Conservation (phyloP, 495 filamentous ascomycete genomes). For the Penicillium odoratum region DNA sequence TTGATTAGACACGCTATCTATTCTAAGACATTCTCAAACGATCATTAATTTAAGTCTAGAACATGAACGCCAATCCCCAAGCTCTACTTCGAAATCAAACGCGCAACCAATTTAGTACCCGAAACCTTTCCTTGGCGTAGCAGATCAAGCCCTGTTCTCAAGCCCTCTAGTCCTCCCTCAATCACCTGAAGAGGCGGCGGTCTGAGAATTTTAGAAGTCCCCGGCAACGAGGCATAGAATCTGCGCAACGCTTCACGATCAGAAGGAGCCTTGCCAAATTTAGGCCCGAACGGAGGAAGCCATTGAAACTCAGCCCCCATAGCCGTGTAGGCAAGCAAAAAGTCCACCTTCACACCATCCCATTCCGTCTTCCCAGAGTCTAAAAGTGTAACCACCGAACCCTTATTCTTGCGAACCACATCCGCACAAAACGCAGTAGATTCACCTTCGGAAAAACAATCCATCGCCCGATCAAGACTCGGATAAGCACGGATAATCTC, state of each 20-base stretch:
- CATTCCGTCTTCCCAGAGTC: constrained; percentile 11
- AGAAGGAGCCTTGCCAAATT: constrained; percentile 11
- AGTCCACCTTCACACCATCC: constrained; percentile 12
- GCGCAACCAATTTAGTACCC: constrained; percentile 18
- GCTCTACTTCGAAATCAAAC: neutral
- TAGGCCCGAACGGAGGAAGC: constrained; percentile 24
- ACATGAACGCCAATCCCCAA: neutral
- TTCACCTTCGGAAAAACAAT: constrained; percentile 25
- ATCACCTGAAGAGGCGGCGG: constrained; percentile 14
- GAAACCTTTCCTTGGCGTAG: constrained; percentile 19
- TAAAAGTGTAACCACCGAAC: constrained; percentile 23
- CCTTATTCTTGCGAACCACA: constrained; percentile 9
- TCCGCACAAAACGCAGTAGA: constrained; percentile 24
- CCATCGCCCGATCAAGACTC: constrained; percentile 19
- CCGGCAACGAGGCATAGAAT: constrained; percentile 16
- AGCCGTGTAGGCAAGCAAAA: constrained; percentile 21
- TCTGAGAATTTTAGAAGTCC: constrained; percentile 7
- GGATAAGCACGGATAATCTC: constrained; percentile 15
- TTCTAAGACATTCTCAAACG: neutral
- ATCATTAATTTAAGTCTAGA: neutral
- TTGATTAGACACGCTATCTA: neutral
- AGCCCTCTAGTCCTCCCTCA: constrained; percentile 11
- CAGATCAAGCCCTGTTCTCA: constrained; percentile 15
- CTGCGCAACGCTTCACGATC: constrained; percentile 17
- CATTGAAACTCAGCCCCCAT: constrained; percentile 20